Evolutionary conservation across 305 asterid species (phyloP).

Genomic region (Fraxinus sp.): DNA sequence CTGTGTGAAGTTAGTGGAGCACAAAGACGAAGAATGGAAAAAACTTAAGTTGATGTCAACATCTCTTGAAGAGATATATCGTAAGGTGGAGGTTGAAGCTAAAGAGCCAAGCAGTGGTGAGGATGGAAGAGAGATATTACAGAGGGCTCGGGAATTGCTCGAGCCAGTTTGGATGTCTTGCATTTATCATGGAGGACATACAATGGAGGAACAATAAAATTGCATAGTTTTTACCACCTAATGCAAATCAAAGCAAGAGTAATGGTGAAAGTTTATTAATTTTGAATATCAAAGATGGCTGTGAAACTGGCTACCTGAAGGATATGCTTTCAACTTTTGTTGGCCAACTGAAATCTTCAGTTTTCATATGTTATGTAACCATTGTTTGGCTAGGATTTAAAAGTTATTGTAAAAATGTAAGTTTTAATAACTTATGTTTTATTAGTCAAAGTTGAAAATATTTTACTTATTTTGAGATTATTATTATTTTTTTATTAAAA

Average conservation of each 20-base stretch:
- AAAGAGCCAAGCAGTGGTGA: conserved; percentile 31
- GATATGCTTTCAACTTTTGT: not conserved
- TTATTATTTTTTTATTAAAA: not conserved
- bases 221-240: not conserved
- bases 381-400: not conserved
- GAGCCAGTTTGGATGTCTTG: conserved; percentile 60
- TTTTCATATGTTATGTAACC: not conserved
- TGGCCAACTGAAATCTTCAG: not conserved
- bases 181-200: conserved; percentile 33
- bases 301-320: conserved; percentile 8
- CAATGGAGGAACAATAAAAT: conserved; percentile 42
- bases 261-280: not conserved
- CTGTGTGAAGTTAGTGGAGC: conserved; percentile 50
- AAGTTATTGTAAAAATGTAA: not conserved
- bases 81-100: conserved; percentile 41
- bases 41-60: conserved; percentile 52
- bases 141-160: conserved; percentile 51
- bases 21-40: conserved; percentile 46
- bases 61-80: conserved; percentile 43
- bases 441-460: not conserved
- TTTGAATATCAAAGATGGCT: not conserved
- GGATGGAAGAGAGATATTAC: conserved; percentile 42
- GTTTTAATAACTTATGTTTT: not conserved
- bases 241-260: not conserved
- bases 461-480: not conserved